phyloP scores from a whole-genome alignment of 345 rosid species.

The Hibiscus mutabilis region DNA sequence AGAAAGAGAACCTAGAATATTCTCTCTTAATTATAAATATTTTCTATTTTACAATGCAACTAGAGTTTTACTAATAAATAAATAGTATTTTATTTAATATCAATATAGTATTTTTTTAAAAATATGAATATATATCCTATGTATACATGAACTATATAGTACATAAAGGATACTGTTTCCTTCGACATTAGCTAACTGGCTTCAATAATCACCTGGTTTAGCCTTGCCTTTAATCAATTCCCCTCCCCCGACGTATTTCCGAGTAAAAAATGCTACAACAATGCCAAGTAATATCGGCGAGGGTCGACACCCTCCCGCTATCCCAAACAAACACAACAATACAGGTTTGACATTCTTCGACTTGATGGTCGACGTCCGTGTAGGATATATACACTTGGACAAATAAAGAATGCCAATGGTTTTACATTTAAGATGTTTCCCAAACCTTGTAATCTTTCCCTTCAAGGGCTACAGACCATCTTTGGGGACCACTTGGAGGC shows the following conservation, averaged over 20 bases:
- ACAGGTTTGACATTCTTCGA: not conserved
- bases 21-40: not conserved
- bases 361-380: not conserved
- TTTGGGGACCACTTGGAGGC: conserved; percentile 47
- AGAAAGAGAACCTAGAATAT: not conserved
- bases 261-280: not conserved
- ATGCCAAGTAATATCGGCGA: not conserved
- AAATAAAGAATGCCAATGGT: not conserved
- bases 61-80: too few species aligned
- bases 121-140: too few species aligned
- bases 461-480: conserved; percentile 58
- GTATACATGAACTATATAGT: not conserved
- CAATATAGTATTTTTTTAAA: too few species aligned
- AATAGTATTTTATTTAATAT: too few species aligned
- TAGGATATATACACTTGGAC: not conserved
- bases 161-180: not conserved
- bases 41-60: not conserved
- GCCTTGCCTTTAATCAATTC: not conserved
- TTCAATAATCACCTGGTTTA: not conserved
- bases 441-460: conserved; percentile 88
- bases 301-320: not conserved
- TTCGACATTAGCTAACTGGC: not conserved
- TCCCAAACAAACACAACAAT: conserved; percentile 2
- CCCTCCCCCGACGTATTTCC: not conserved
- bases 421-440: conserved; percentile 53